Base-by-base conservation (phyloP, 495 filamentous ascomycete genomes). In the Tuber brumale region DNA sequence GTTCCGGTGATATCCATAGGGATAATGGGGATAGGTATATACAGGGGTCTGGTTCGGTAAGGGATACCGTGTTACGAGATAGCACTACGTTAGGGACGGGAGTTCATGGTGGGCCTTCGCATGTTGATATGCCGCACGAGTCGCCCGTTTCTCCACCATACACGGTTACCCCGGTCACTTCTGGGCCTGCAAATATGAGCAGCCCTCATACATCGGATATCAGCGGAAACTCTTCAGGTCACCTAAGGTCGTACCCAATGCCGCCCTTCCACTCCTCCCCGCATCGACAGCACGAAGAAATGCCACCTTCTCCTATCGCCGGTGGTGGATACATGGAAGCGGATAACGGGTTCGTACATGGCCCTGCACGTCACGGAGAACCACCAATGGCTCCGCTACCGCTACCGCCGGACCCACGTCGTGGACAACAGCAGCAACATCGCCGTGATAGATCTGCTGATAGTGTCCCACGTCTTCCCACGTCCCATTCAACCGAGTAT, bases 301-400 rank as follows among this genome's bases (percentile, higher is more conserved):
- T 82, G 81, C 81, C 81, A 5, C 72, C 75, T 8, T 80, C 76
- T 23, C 81, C 81, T 5, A 80, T 82, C 69, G 57, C 72, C 31
- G 79, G 72, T 37, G 80, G 79, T 14, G 77, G 81, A 4, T 82
- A 82, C 61, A 82, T 82, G 77, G 81, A 82, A 73, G 81, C 75
- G 12, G 81, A 82, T n/a, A 80, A 80, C 23, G 81, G 81, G 21
- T 82, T 82, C 46, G 76, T 82, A 31, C 80, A 77, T 21, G 72
- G 77, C 10, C 75, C 81, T n/a, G 43, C 74, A 27, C 51, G 75
- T 27, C 75, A 74, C 46, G 71, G 75, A 8, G 77, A 80, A 51
- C 76, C 81, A 1, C 81, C 81, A 42, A 74, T 79, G 77, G 51
- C 76, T 35, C 81, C 81, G 8, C 72, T 82, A 37, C 81, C 81